Evolutionary conservation across 2,329 filamentous ascomycete genomes (phyloP), one percentile per base, ranked within the genome.

Genomic region (Gnomoniopsis sp.): DNA sequence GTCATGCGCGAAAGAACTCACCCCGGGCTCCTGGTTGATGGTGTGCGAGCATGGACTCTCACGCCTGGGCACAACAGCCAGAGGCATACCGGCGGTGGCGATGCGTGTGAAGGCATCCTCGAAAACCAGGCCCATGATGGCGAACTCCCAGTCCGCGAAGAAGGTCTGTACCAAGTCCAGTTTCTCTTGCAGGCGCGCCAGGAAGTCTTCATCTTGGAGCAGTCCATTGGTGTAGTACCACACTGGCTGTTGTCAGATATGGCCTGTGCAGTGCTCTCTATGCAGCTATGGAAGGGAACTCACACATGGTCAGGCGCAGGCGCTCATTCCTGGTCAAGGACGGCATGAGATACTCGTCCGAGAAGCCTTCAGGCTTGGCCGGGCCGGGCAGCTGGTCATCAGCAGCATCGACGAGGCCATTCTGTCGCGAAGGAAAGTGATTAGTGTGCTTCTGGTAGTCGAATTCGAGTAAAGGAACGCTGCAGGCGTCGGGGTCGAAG

Each of bases 11-110:
- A 7, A 12, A 30, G 17, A 44, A 57, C 67, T 22, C 68, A 71
- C 69, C 14, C 70, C 69, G 6, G 65, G 61, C 3, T 62, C 65
- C 53, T 73, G 68, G 7, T 71, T 74, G 33, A 79, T 69, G 0
- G 75, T 78, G 41, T 79, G 77, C 0, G 76, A 71, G 63, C 77
- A 79, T 0, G 74, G 70, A 12, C 71, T 76, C 61, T 80, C 77
- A 8, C 76, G 72, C 6, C 77, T 74, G 0, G 77, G 77, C 3
- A 80, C 61, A 10, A 76, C 68, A 17, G 70, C 74, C 1, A 79
- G 63, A 0, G 74, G 70, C 3, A 79, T 65, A 2, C 75, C 75
- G 1, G 73, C 69, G 0, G 77, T 74, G 2, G 72, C 76, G 23
- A 79, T 59, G 15, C 77, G 73, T 3, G 72, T 75, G 62, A 74